A percentile compares a stretch with the other conserved stretches of the same genome.
phyloP scores from a whole-genome alignment of 1,284 basidiomycete genomes.

The Neotropicomus parvogracilis region DNA sequence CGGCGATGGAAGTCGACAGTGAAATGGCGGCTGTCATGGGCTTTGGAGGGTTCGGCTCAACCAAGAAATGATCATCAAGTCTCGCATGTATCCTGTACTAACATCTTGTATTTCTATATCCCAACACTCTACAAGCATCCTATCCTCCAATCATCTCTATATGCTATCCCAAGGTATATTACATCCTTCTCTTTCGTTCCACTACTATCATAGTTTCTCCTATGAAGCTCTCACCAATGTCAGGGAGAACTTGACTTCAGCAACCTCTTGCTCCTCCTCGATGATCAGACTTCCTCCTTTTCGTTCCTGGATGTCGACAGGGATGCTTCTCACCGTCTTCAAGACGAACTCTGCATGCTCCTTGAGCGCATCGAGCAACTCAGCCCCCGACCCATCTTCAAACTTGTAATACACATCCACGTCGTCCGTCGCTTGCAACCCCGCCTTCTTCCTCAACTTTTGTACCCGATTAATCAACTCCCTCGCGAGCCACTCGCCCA shows the following conservation, averaged over 20 bases:
- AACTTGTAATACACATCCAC: constrained; percentile 88
- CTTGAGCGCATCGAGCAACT: constrained; percentile 69
- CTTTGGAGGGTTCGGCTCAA: constrained; percentile 85
- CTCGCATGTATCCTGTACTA: constrained; percentile 13
- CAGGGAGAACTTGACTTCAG: constrained; percentile 76
- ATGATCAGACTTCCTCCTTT: constrained; percentile 48
- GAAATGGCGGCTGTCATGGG: constrained; percentile 89
- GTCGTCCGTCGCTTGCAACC: constrained; percentile 92
- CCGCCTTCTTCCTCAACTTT: constrained; percentile 93
- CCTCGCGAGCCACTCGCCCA: constrained; percentile 84
- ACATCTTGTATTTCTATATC: constrained; percentile 35
- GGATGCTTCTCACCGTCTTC: constrained; percentile 75
- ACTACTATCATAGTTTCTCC: not conserved
- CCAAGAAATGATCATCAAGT: constrained; percentile 57
- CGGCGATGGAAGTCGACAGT: constrained; percentile 46
- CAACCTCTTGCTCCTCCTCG: constrained; percentile 86
- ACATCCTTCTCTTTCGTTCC: constrained; percentile 8
- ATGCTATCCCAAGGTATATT: constrained; percentile 21
- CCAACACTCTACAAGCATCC: constrained; percentile 3
- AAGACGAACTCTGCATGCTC: constrained; percentile 71
- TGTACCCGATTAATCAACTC: constrained; percentile 95
- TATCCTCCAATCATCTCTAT: not conserved
- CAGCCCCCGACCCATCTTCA: constrained; percentile 63
- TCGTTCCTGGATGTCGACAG: constrained; percentile 56
- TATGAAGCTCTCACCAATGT: constrained; percentile 48